phyloP scores from a whole-genome alignment of 768 basidiomycete species.

The Chalciporus pseudorubinellus region DNA sequence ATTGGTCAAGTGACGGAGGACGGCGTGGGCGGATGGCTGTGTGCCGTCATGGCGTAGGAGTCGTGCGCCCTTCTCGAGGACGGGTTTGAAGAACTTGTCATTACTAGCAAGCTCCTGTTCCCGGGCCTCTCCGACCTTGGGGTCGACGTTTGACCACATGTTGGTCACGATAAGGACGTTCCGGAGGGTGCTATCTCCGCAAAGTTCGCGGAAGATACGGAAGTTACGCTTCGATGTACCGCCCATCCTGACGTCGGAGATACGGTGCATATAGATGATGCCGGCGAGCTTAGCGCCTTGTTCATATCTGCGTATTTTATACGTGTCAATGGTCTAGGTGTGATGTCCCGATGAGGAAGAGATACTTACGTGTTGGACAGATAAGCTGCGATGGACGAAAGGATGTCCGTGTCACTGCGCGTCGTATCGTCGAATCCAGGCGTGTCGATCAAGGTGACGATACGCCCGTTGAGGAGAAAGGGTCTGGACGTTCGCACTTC shows the following conservation, averaged over 20 bases:
- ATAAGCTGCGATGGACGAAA: conserved; percentile 47
- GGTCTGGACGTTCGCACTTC: conserved; percentile 42
- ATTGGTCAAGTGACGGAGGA: conserved; percentile 43
- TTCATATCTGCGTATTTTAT: conserved; percentile 25
- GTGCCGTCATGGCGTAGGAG: conserved; percentile 43
- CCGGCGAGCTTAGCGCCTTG: conserved; percentile 44
- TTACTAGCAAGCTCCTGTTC: conserved; percentile 44
- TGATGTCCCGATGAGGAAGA: neutral
- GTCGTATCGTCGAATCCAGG: conserved; percentile 60
- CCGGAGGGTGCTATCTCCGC: conserved; percentile 47
- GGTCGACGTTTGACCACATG: conserved; percentile 48
- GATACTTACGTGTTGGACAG: conserved; percentile 32
- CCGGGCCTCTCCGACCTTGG: conserved; percentile 38
- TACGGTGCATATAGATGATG: conserved; percentile 56
- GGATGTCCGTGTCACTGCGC: conserved; percentile 48
- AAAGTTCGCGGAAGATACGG: conserved; percentile 50
- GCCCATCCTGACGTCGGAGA: conserved; percentile 49
- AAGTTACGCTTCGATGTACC: conserved; percentile 52
- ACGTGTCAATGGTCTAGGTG: neutral
- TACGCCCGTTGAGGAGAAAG: conserved; percentile 44
- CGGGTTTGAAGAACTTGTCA: conserved; percentile 51
- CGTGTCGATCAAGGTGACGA: conserved; percentile 54
- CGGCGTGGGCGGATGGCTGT: conserved; percentile 38
- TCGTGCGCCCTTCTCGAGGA: conserved; percentile 46
- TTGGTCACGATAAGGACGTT: conserved; percentile 54